These are phyloP conservation scores for Tolypocladium tundrense DNA, from an alignment of 2,329 filamentous ascomycete species.

Conservation along the genomic window DNA sequence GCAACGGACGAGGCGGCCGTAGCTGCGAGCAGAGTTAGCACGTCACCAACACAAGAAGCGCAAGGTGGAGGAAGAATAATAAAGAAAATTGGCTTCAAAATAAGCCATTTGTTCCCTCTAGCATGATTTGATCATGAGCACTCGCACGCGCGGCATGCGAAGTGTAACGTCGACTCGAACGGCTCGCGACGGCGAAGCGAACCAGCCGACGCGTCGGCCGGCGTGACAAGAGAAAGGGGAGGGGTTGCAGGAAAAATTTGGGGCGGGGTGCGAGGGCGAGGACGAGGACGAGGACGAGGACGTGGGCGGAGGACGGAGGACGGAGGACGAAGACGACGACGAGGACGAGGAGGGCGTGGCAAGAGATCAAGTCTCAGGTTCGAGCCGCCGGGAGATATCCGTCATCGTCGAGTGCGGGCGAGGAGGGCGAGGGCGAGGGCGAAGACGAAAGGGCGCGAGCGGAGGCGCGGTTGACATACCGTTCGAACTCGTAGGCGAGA, in stretches of 20 bases:
- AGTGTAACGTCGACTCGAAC: slow-evolving; percentile 13
- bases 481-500: slow-evolving; percentile 99
- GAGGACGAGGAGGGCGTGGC: slow-evolving; percentile 10
- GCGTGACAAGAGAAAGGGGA: slow-evolving; percentile 10
- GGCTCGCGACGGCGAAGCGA: slow-evolving; percentile 13
- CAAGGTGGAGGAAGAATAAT: slow-evolving; percentile 4
- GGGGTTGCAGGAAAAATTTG: slow-evolving; percentile 8
- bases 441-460: slow-evolving; percentile 22
- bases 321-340: slow-evolving; percentile 8
- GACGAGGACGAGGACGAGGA: slow-evolving; percentile 13
- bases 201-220: slow-evolving; percentile 17
- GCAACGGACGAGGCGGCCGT: slow-evolving; percentile 94
- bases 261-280: slow-evolving; percentile 2
- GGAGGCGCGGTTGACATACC: slow-evolving; percentile 67
- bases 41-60: slow-evolving; percentile 19
- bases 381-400: slow-evolving; percentile 13
- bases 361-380: slow-evolving; percentile 11
- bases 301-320: slow-evolving; percentile 10
- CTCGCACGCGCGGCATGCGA: slow-evolving; percentile 10
- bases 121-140: slow-evolving; percentile 6
- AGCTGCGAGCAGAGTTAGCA: slow-evolving; percentile 52
- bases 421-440: slow-evolving; percentile 33
- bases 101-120: slow-evolving; percentile 1
- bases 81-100: neutral
- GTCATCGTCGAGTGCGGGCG: slow-evolving; percentile 26